Base-by-base conservation (phyloP, 805 yeast species). In the Cyberlindnera meyerae region DNA sequence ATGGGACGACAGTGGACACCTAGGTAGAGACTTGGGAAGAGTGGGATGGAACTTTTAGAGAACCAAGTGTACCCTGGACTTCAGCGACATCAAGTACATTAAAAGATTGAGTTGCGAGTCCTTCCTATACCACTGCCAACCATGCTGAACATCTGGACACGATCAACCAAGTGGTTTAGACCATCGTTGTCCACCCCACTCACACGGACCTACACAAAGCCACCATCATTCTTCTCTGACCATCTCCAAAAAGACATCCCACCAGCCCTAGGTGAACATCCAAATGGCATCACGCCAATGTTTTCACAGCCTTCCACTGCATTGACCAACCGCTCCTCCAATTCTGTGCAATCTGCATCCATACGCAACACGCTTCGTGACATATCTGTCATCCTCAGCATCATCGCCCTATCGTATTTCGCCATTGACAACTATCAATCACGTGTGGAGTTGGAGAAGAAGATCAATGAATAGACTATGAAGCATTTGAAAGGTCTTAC, bases 351-450 rank as follows among this genome's bases (percentile, higher is more conserved):
- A 13, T 26, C 26, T 15, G 18, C 36, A 12, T 26, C 36, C 4
- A 11, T 26, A 5, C 29, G 36, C 9, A 20, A 20, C 9, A 20
- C 22, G 7, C 22, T 67, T 5, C 55, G 58, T 36, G 79, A 73
- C 18, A 30, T 71, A 4, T 58, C 70, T 0, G 45, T 69, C 3
- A 54, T 71, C 16, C 27, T 73, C 2, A 68, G 74, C 2, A 63
- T 72, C 49, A 42, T 63, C 6, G 59, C 70, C 8, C 47, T 75
- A 33, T 57, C 71, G 1, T 75, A 68, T 47, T 56, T 75, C 34
- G 76, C 80, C 2, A 40, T 74, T 8, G 80, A 75, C 45, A 73
- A 70, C 48, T 75, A 75, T 49, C 51, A 60, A 11, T 57, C 58
- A 9, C 56, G 77, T 18, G 47, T 65, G 12, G 57, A 52, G 31